Conservation (phyloP, 768 basidiomycete genomes). For the Obba rivulosa region DNA sequence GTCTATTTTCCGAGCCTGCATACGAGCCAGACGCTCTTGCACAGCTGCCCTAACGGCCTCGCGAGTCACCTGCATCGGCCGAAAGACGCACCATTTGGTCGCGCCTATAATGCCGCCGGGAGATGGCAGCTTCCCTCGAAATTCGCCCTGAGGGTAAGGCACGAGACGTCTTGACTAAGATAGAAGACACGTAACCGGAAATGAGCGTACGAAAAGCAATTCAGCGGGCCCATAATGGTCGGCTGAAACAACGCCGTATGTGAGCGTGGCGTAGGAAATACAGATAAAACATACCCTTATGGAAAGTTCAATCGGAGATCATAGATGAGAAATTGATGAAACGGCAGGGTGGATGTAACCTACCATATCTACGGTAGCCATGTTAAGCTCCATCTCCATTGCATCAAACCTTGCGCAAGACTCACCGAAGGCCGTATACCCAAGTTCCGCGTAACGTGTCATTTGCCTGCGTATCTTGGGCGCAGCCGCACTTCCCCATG, state of each 20-base stretch:
- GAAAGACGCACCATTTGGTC: slow-evolving; percentile 87
- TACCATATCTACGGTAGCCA: slow-evolving; percentile 49
- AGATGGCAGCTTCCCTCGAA: slow-evolving; percentile 37
- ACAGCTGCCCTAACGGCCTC: slow-evolving; percentile 57
- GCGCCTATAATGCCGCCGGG: slow-evolving; percentile 53
- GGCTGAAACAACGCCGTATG: slow-evolving; percentile 36
- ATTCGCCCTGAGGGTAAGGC: slow-evolving; percentile 56
- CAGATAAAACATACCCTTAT: slow-evolving; percentile 7
- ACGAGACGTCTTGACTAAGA: not conserved
- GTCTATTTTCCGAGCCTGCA: slow-evolving; percentile 56
- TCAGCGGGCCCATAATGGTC: slow-evolving; percentile 87
- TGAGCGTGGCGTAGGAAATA: slow-evolving; percentile 3
- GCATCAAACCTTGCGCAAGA: not conserved
- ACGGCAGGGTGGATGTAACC: slow-evolving; percentile 9
- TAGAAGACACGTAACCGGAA: not conserved
- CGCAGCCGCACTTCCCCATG: slow-evolving; percentile 75
- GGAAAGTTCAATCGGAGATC: not conserved
- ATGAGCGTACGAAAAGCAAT: slow-evolving; percentile 61
- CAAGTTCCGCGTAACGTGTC: slow-evolving; percentile 53
- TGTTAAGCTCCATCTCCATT: not conserved
- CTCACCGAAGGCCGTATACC: slow-evolving; percentile 62
- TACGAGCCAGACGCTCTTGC: slow-evolving; percentile 64
- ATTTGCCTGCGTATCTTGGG: slow-evolving; percentile 63
- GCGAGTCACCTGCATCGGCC: slow-evolving; percentile 43
- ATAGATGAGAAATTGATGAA: not conserved